Base-by-base conservation (phyloP, 176 grass and related monocot genomes). In the Panicum miliaceum region DNA sequence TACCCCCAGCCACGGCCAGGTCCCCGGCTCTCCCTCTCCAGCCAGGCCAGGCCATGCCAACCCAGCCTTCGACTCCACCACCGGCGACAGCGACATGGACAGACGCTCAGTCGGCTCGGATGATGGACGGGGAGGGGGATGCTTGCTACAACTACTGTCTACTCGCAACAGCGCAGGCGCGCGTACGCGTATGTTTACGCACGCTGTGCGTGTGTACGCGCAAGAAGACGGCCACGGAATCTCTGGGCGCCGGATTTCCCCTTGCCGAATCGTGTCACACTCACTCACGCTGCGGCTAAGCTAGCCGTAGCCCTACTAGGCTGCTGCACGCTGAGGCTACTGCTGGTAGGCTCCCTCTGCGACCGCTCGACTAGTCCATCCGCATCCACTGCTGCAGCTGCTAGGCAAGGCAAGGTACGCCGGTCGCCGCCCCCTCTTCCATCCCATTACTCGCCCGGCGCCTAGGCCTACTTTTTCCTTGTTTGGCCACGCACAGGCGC, bases 401-500 rank as follows among this genome's bases (percentile, higher is more conserved):
- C 35, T 68, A 22, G 19, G 18, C 20, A 12, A 6, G 2, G 14
- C 14, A 26, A 23, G 3, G 57, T 63, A 29, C 37, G 41, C 59
- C 46, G 58, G 14, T 62, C 40, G 46, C 40, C n/a, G n/a, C n/a
- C n/a, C n/a, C n/a, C n/a, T n/a, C n/a, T n/a, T n/a, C n/a, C n/a
- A n/a, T n/a, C 56, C 45, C 13, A 27, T 27, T 72, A 47, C 86
- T 27, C 47, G 18, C 64, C 69, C 47, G 70, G 20, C 60, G 35
- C 14, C 56, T 38, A 35, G 10, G 62, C 41, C 62, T 85, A 32
- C 29, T 89, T 76, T 85, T 81, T 22, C 88, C 82, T 64, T 85
- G 70, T 89, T 85, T 89, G 87, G 82, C 62, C 82, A 85, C 77
- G 81, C 79, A 76, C 29, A 43, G 38, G 11, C 10, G 45, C 73